Percentiles rank a stretch among this genome's conserved stretches.
Conservation (phyloP, 257 asterid genomes). For the Lycium ferocissimum region DNA sequence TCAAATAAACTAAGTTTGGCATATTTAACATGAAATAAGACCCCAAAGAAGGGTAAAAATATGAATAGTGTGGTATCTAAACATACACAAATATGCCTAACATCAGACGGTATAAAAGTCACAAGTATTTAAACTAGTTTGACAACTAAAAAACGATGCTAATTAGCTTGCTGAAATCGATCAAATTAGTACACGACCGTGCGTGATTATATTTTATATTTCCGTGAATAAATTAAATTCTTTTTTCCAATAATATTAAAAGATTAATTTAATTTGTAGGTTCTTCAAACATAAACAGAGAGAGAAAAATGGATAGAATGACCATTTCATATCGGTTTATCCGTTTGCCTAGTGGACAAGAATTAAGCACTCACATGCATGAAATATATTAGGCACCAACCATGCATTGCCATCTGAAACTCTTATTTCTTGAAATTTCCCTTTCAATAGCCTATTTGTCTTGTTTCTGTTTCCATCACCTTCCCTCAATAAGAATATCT, state of each 20-base stretch:
- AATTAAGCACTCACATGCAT: not conserved
- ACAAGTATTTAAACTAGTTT: no score
- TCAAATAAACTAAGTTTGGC: no score
- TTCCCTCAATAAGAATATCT: slow-evolving; percentile 18
- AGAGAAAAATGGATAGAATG: slow-evolving; percentile 1
- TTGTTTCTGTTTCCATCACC: not conserved
- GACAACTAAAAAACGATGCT: not conserved
- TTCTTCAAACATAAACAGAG: not conserved
- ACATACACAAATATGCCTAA: no score
- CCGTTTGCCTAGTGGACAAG: slow-evolving; percentile 16
- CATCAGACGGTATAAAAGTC: no score
- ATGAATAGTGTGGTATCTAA: no score
- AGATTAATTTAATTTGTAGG: not conserved
- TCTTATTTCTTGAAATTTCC: slow-evolving; percentile 5
- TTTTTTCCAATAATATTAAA: not conserved
- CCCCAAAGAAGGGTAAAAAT: no score
- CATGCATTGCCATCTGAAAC: not conserved
- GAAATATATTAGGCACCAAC: slow-evolving; percentile 23
- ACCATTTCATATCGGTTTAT: not conserved
- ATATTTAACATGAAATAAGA: no score
- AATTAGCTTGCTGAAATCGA: not conserved
- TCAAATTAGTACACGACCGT: not conserved
- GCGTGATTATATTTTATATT: not conserved
- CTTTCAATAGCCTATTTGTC: not conserved
- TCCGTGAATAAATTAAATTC: not conserved